Evolutionary conservation across 2,329 filamentous ascomycete species (phyloP).

Genomic region (Cladophialophora chaetospira): DNA sequence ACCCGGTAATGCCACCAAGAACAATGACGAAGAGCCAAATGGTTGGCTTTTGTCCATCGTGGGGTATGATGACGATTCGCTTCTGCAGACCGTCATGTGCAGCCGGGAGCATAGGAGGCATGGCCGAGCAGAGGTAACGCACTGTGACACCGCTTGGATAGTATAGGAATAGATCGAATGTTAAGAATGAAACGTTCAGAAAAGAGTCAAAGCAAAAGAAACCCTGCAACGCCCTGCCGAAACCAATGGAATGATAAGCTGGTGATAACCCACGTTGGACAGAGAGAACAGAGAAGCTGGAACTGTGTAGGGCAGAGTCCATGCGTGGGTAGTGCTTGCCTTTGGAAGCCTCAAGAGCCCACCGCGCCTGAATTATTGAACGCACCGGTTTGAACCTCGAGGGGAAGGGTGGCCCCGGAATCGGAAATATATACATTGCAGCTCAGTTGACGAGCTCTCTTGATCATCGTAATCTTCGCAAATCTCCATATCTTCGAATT

Average conservation of each 20-base stretch:
- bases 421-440: constrained; percentile 17
- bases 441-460: neutral
- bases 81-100: neutral
- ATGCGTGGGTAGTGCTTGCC: constrained; percentile 1
- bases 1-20: constrained; percentile 2
- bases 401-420: neutral
- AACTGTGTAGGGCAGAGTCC: neutral
- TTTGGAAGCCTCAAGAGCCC: neutral
- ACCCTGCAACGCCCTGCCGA: neutral
- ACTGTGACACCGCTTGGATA: too few species aligned
- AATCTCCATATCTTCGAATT: constrained; percentile 16
- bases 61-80: neutral
- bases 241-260: constrained; percentile 7
- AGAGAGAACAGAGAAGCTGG: neutral
- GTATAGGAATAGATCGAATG: neutral
- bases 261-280: neutral
- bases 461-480: neutral
- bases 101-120: constrained; percentile 1
- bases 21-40: constrained; percentile 13
- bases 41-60: neutral
- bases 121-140: neutral
- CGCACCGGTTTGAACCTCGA: neutral
- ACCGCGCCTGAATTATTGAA: neutral
- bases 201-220: neutral
- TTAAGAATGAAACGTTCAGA: neutral